A percentile compares a stretch with the other conserved stretches of the same genome.
Evolutionary conservation across 805 yeast genomes (phyloP).

Genomic region (Saturnispora kantuleensis): DNA sequence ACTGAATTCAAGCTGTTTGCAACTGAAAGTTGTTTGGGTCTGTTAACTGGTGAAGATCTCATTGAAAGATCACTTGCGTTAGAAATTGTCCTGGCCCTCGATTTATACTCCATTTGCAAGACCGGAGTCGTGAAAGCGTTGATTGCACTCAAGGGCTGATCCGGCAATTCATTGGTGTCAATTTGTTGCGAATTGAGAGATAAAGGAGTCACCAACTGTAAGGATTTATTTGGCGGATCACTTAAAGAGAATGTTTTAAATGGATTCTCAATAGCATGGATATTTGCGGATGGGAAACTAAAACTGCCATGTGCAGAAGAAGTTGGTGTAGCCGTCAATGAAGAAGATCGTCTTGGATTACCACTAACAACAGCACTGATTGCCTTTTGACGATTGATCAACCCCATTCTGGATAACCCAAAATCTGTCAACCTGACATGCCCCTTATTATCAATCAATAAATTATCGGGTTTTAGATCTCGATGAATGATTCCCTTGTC

Average conservation of each 20-base stretch:
- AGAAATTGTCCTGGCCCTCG: constrained; percentile 21
- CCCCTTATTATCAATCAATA: constrained; percentile 76
- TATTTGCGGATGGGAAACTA: constrained; percentile 2
- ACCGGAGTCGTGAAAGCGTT: constrained; percentile 1
- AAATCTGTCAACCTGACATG: constrained; percentile 92
- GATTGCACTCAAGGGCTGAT: neutral
- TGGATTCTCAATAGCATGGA: constrained; percentile 8
- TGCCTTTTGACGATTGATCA: constrained; percentile 65
- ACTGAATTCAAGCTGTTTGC: neutral
- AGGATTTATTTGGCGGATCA: neutral
- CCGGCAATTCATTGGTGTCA: neutral
- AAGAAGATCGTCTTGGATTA: constrained; percentile 5
- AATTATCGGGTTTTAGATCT: constrained; percentile 90
- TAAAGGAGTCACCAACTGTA: constrained; percentile 4
- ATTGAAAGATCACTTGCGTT: constrained; percentile 29
- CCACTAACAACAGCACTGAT: constrained; percentile 8
- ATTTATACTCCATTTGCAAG: constrained; percentile 12
- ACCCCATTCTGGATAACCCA: constrained; percentile 85
- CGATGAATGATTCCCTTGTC: constrained; percentile 84
- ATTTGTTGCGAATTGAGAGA: constrained; percentile 2
- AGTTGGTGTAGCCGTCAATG: constrained; percentile 5
- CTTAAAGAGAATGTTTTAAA: constrained; percentile 4
- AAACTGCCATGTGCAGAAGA: constrained; percentile 10
- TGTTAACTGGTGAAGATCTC: constrained; percentile 38
- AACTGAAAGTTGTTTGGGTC: constrained; percentile 32